Evolutionary conservation across 1,284 basidiomycete genomes (phyloP).

Genomic region (Ganoderma lucidum): DNA sequence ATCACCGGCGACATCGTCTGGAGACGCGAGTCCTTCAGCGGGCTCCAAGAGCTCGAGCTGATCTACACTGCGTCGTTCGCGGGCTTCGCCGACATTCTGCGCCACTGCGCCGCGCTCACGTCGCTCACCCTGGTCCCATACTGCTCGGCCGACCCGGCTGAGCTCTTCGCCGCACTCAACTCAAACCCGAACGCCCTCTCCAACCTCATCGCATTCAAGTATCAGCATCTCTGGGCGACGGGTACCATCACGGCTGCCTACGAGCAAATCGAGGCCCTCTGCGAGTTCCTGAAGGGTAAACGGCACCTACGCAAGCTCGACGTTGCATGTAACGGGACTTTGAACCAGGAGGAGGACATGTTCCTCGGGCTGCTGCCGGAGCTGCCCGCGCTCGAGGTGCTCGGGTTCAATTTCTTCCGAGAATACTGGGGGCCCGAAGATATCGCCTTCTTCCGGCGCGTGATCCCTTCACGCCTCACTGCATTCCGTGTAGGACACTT

Average conservation of each 20-base stretch:
- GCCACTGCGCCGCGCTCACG: slow-evolving; percentile 2
- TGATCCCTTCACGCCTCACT: neutral
- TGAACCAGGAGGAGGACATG: neutral
- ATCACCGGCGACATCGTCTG: neutral
- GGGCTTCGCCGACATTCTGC: neutral
- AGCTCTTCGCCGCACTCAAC: neutral
- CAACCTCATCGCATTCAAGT: slow-evolving; percentile 25
- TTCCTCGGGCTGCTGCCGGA: slow-evolving; percentile 3
- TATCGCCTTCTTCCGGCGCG: slow-evolving; percentile 4
- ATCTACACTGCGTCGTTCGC: neutral
- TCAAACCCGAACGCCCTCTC: slow-evolving; percentile 17
- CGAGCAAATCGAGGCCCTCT: neutral
- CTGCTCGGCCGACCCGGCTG: neutral
- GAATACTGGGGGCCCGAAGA: neutral
- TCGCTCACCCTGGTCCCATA: neutral
- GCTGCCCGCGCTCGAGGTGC: slow-evolving; percentile 17
- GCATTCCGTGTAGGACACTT: slow-evolving; percentile 8
- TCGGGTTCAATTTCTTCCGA: slow-evolving; percentile 10
- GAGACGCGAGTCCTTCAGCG: neutral
- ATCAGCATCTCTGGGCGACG: neutral
- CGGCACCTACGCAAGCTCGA: slow-evolving; percentile 18
- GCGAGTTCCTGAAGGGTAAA: slow-evolving; percentile 23
- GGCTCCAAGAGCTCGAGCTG: slow-evolving; percentile 13
- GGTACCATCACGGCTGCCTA: too few relatives aligned
- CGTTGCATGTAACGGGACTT: slow-evolving; percentile 1